Conservation (phyloP, 441 rosid species). For the Syzygium malaccense region DNA sequence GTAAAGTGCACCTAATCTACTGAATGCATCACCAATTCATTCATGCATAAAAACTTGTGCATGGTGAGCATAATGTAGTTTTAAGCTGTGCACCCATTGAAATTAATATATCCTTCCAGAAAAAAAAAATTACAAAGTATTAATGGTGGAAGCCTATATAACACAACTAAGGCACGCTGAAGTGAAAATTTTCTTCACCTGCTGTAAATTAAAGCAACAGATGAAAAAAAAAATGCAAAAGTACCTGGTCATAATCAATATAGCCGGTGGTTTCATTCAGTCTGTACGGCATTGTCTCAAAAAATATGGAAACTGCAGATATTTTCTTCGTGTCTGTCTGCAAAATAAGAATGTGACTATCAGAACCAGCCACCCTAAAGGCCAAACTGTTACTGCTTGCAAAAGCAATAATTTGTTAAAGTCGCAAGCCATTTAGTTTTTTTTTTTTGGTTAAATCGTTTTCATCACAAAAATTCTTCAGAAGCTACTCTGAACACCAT, state of each 20-base stretch:
- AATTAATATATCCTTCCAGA: not conserved
- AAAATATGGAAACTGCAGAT: conserved; percentile 93
- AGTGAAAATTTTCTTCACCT: not conserved
- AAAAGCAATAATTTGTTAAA: not conserved
- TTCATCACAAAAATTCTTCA: not conserved
- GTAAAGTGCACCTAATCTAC: not conserved
- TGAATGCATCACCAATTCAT: not conserved
- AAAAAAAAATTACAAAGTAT: not conserved
- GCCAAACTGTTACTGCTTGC: not conserved
- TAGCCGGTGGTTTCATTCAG: conserved; percentile 83
- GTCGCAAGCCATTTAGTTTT: not conserved
- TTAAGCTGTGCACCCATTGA: not conserved
- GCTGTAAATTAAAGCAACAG: not conserved
- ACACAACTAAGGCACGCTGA: not conserved
- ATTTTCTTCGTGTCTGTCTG: conserved; percentile 98
- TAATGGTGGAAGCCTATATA: not conserved
- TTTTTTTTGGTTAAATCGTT: not conserved
- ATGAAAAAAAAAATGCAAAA: not conserved
- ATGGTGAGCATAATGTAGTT: not conserved
- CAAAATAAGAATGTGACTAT: conserved; percentile 1
- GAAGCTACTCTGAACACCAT: not conserved
- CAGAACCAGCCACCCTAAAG: not conserved
- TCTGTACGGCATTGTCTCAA: conserved; percentile 97
- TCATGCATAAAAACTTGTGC: not conserved
- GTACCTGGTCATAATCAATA: conserved; percentile 91